Conservation (phyloP, 805 yeast species). For the Candida glaebosa region DNA sequence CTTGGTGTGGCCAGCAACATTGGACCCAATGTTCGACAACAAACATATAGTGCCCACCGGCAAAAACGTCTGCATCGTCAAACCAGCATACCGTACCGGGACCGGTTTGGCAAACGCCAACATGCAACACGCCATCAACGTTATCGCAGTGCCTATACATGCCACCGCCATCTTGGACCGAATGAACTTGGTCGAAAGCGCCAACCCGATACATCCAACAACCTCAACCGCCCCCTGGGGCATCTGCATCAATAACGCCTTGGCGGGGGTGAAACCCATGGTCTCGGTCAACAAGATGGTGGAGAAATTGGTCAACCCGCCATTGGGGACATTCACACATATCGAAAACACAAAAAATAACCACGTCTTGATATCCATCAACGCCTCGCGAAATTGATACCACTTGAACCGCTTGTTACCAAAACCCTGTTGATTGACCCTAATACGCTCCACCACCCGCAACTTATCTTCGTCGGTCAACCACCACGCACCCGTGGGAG, state of each 20-base stretch:
- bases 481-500: constrained; percentile 36
- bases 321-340: constrained; percentile 31
- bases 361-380: constrained; percentile 35
- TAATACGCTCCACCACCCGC: constrained; percentile 30
- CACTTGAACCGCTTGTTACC: constrained; percentile 36
- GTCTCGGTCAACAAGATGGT: constrained; percentile 25
- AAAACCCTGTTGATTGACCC: constrained; percentile 39
- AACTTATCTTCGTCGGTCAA: constrained; percentile 30
- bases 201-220: constrained; percentile 32
- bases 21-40: constrained; percentile 39
- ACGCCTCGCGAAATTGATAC: constrained; percentile 35
- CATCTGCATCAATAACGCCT: constrained; percentile 42
- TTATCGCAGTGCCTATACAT: constrained; percentile 18
- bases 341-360: constrained; percentile 24
- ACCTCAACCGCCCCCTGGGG: constrained; percentile 49
- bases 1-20: constrained; percentile 57
- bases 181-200: constrained; percentile 19
- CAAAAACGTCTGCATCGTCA: constrained; percentile 28
- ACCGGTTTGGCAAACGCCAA: constrained; percentile 40
- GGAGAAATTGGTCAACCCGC: constrained; percentile 35
- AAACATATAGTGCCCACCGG: constrained; percentile 27
- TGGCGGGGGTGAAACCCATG: constrained; percentile 22
- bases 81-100: constrained; percentile 18
- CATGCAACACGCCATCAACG: constrained; percentile 29
- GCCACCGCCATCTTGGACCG: constrained; percentile 27